Evolutionary conservation across 2,329 filamentous ascomycete species (phyloP), one percentile per base, ranked within the genome.

Genomic region (Magnaporthiopsis incrustans): DNA sequence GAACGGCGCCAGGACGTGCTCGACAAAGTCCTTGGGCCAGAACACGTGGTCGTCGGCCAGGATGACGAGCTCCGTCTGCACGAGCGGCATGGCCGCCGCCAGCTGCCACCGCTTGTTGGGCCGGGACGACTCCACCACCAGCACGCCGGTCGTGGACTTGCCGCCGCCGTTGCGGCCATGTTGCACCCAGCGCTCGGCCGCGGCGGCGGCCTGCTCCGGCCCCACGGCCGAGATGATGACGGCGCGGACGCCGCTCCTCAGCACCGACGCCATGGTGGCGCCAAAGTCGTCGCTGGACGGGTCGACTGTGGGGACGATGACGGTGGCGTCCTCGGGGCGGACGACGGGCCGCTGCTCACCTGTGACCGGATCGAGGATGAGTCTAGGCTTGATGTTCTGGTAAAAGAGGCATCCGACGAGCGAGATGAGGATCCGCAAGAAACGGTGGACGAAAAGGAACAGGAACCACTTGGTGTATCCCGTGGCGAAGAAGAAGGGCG

Each of bases 41-140:
- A 81, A 78, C 22, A 83, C 81, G 67, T 83, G 80, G 69, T 85
- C 82, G 66, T 86, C 83, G 18, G 77, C 74, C 2, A 81, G 71
- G 8, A 83, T 72, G 0, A 77, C 77, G 62, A 86, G 75, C 0
- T 68, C 8, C 0, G 81, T 82, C 0, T 67, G 60, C 50, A 80
- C 73, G 0, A 68, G 57, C 0, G 69, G 65, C 11, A 84, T 69
- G 0, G 76, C 82, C 2, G 71, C 68, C 1, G 73, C 73, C 3
- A 85, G 70, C 66, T 86, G 83, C 1, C 67, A 60, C 0, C 84
- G 80, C 72, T 85, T 85, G 71, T 78, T 82, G 2, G 79, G 73
- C 1, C 72, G 66, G 0, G 66, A 6, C 32, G 18, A 60, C 7
- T 7, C 32, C 0, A 74, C 71, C 0, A 72, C 67, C 0, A 73